Conservation (phyloP, 225 moss, liverwort and hornwort species). For the Sphagnum contortum region DNA sequence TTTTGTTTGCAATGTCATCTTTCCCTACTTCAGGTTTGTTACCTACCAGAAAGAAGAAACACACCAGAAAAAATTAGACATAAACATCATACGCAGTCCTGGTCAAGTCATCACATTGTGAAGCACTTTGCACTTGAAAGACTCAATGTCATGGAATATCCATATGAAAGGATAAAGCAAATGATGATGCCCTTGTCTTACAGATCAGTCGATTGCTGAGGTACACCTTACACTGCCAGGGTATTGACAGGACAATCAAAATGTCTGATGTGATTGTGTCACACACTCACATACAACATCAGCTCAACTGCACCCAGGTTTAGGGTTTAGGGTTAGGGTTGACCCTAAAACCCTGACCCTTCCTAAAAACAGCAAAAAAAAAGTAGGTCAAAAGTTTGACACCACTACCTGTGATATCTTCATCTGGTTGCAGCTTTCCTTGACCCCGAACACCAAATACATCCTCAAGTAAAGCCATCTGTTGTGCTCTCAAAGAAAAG, state of each 20-base stretch:
- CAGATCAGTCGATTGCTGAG: background rate
- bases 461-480: conserved; percentile 45
- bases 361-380: too few species aligned
- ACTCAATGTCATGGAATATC: background rate
- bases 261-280: too few species aligned
- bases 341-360: too few species aligned
- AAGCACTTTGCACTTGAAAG: background rate
- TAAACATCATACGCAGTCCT: background rate
- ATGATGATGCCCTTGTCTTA: background rate
- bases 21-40: conserved; percentile 12
- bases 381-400: background rate
- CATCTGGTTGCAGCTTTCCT: conserved; percentile 37
- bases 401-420: conserved; percentile 20
- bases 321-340: too few species aligned
- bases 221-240: too few species aligned
- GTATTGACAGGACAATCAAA: too few species aligned
- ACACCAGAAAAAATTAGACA: background rate
- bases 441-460: conserved; percentile 60
- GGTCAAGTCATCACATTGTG: background rate
- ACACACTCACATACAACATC: too few species aligned
- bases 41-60: conserved; percentile 12
- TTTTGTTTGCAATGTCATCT: conserved; percentile 16
- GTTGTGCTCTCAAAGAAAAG: conserved; percentile 53
- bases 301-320: too few species aligned
- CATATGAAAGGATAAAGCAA: background rate